phyloP scores from a whole-genome alignment of 1,139 yeast species.

The Taphrina confusa region DNA sequence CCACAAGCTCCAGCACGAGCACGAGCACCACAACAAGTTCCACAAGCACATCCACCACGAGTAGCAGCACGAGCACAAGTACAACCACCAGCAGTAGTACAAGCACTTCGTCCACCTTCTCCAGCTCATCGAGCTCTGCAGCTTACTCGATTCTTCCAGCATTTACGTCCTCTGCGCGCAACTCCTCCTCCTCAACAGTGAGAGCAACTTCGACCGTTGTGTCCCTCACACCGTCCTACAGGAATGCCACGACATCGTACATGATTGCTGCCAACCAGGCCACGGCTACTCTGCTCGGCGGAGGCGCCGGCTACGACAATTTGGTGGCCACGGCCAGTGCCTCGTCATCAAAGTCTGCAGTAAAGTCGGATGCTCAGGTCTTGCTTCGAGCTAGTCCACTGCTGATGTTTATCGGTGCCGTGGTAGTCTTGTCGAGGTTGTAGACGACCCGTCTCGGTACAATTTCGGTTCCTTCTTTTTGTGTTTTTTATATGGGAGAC shows the following conservation, averaged over 20 bases:
- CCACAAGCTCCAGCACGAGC: neutral
- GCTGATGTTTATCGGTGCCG: constrained; percentile 16
- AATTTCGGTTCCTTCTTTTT: neutral
- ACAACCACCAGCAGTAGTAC: neutral
- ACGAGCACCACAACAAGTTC: neutral
- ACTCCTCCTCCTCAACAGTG: neutral
- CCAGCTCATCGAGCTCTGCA: constrained; percentile 1
- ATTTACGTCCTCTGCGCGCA: neutral
- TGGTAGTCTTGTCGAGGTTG: constrained; percentile 14
- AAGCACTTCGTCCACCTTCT: neutral
- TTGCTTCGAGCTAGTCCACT: constrained; percentile 3
- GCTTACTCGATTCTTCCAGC: neutral
- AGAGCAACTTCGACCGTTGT: neutral
- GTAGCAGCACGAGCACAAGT: neutral
- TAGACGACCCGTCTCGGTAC: neutral
- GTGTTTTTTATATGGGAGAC: neutral
- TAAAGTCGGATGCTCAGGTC: constrained; percentile 20
- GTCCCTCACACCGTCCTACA: constrained; percentile 3
- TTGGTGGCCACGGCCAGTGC: constrained; percentile 10
- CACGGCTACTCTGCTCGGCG: constrained; percentile 16
- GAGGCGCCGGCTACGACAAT: constrained; percentile 30
- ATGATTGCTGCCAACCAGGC: constrained; percentile 9
- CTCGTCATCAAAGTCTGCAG: neutral
- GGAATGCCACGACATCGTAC: constrained; percentile 11
- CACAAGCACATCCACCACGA: neutral